Percentiles rank a stretch among this genome's conserved stretches.
These are phyloP conservation scores for Dictyostelium purpureum DNA, from an alignment of 78 protist species.

Conservation along the genomic window DNA sequence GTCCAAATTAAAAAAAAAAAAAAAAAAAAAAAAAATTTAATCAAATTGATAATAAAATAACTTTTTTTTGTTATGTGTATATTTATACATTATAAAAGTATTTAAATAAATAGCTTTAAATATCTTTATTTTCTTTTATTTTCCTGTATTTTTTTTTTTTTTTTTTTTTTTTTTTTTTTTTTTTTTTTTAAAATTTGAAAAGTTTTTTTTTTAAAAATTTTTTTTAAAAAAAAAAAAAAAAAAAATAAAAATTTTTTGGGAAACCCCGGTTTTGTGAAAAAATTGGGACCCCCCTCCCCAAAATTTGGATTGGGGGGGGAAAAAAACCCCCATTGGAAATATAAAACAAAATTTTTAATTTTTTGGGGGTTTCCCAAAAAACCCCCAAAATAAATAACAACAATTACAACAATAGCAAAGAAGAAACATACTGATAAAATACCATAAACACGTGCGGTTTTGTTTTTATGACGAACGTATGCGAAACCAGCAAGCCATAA, in stretches of 20 bases:
- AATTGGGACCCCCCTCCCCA: no score
- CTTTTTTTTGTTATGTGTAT: no score
- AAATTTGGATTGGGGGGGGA: no score
- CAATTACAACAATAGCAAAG: not conserved
- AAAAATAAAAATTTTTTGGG: no score
- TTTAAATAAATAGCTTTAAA: not conserved
- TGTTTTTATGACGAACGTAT: not conserved
- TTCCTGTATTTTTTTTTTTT: not conserved
- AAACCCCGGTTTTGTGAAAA: no score
- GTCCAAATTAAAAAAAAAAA: no score
- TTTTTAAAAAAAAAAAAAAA: not conserved
- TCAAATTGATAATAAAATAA: no score
- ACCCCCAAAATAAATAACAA: not conserved
- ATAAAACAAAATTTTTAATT: no score
- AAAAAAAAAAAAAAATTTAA: no score
- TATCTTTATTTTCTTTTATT: not conserved
- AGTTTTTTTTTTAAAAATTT: no score
- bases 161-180: not conserved
- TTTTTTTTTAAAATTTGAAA: no score
- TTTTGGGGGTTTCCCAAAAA: not conserved
- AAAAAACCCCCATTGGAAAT: not conserved
- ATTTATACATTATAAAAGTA: no score
- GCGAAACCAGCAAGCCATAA: not conserved
- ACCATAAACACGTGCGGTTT: not conserved
- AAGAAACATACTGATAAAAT: not conserved